Evolutionary conservation across 2,329 filamentous ascomycete species (phyloP).

Genomic region (Diaporthe citri): DNA sequence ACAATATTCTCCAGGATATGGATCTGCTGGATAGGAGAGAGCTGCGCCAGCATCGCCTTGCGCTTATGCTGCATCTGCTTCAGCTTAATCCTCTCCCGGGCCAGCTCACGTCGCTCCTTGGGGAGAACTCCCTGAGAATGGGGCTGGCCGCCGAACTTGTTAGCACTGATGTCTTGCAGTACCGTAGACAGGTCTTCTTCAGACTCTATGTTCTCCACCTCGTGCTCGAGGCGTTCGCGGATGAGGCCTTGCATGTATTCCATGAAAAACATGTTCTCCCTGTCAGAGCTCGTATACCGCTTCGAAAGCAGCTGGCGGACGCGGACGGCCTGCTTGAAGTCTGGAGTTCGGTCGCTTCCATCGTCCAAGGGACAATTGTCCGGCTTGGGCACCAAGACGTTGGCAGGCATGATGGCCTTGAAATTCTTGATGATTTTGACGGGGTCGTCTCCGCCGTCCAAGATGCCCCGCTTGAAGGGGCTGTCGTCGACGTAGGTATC

Average conservation of each 20-base stretch:
- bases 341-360: neutral
- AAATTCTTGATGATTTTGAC: constrained; percentile 19
- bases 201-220: neutral
- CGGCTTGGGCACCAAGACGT: neutral
- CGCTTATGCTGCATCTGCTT: constrained; percentile 27
- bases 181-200: neutral
- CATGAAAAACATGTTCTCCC: constrained; percentile 25
- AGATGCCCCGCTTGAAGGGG: constrained; percentile 37
- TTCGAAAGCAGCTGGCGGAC: constrained; percentile 35
- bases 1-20: constrained; percentile 44
- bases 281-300: constrained; percentile 35
- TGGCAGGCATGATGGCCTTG: constrained; percentile 17
- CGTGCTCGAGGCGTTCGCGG: constrained; percentile 19
- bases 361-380: neutral
- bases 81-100: neutral
- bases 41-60: constrained; percentile 36
- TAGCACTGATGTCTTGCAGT: neutral
- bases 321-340: constrained; percentile 25
- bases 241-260: constrained; percentile 37
- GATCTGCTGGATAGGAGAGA: constrained; percentile 45
- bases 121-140: neutral
- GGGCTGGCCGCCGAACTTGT: neutral
- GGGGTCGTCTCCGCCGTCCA: neutral
- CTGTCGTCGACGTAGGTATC: constrained; percentile 33
- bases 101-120: neutral